Percentiles rank a stretch among this genome's conserved stretches.
Conservation (phyloP, 164 flowering plant species). For the Warburgia ugandensis region DNA sequence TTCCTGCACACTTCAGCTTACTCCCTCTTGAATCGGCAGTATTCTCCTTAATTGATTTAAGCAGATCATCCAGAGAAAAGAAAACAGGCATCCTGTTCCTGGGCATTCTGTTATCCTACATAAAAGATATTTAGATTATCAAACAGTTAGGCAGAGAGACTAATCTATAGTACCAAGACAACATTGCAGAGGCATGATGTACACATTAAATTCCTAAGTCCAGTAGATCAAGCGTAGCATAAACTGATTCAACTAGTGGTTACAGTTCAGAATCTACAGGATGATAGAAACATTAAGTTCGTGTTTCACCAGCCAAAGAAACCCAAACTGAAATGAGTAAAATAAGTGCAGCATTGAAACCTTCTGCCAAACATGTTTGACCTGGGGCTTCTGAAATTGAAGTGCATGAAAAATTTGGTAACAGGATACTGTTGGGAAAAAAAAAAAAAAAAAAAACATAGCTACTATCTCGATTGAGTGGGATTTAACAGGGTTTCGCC, state of each 20-base stretch:
- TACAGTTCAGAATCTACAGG: background rate
- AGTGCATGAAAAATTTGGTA: too few relatives aligned
- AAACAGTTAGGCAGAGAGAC: background rate
- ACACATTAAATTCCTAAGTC: background rate
- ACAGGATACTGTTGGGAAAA: too few relatives aligned
- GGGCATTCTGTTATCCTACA: constrained; percentile 13
- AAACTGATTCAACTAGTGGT: background rate
- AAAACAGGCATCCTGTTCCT: constrained; percentile 17
- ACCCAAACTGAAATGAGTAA: too few relatives aligned
- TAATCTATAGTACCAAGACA: background rate
- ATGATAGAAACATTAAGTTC: too few relatives aligned
- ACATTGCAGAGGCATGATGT: background rate
- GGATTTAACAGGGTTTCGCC: too few relatives aligned
- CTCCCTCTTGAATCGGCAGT: constrained; percentile 10
- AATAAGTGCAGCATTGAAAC: too few relatives aligned
- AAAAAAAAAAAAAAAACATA: too few relatives aligned
- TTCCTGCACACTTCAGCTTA: constrained; percentile 26
- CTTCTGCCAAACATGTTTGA: too few relatives aligned
- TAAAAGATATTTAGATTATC: background rate
- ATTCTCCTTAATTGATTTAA: constrained; percentile 25
- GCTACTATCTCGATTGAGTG: too few relatives aligned
- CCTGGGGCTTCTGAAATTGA: too few relatives aligned
- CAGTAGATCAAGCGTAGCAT: background rate
- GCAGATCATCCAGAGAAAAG: constrained; percentile 46
- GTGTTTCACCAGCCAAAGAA: too few relatives aligned